Evolutionary conservation across 345 rosid species (phyloP), one percentile per base, ranked within the genome.

Genomic region (Arabis alpina): DNA sequence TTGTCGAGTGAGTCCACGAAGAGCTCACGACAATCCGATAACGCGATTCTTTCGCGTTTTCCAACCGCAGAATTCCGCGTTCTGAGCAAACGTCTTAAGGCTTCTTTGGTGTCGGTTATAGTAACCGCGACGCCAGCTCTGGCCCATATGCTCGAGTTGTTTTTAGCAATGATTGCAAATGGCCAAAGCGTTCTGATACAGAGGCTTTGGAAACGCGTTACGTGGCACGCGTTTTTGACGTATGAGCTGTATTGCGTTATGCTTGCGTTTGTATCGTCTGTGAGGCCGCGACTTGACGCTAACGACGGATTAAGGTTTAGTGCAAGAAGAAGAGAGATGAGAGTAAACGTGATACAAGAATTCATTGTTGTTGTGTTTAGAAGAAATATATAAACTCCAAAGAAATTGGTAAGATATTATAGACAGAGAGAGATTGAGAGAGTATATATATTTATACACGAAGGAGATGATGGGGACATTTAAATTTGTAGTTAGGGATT

Each of bases 81-180:
- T 56, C 75, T 55, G 78, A 45, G 61, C 47, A 76, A 4, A 2
- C 23, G 8, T 57, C 71, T 70, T 9, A 70, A 47, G 16, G 80
- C 58, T 9, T 42, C 61, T 76, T 86, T 86, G 32, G 80, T 85
- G 76, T 89, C 88, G 0, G 76, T 64, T 15, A 89, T 52, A 1
- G 92, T 80, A 15, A 93, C 96, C 4, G 96, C 85, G 4, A 91
- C 94, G 28, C 91, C 82, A 0, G 88, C 97, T 30, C 96, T 76
- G 1, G 98, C 90, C 97, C 97, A 93, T 68, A 13, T 82, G 80
- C 84, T 82, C 1, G 91, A 81, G 68, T 86, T 89, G 36, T 54
- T 80, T 79, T 65, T 77, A 0, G 97, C 97, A 0, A 53, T n/a
- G 53, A 25, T 63, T 8, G 97, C 83, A 77, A 91, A 91, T 11